Base-by-base conservation (phyloP, 768 basidiomycete genomes). In the Russula compacta region DNA sequence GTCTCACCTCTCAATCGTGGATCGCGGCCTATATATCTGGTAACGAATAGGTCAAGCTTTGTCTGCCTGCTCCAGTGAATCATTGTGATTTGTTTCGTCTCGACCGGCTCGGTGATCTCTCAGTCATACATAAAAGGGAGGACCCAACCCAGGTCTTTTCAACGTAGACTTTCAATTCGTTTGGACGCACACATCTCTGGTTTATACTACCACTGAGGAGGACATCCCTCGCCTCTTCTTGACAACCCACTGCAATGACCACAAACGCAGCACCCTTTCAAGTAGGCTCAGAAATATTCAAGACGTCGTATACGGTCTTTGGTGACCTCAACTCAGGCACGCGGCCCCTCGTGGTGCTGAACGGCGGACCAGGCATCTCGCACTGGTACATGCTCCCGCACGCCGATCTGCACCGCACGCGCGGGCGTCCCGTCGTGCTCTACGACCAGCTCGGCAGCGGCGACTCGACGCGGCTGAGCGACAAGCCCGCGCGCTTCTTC, bases 381-480 rank as follows among this genome's bases (percentile, higher is more conserved):
- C 58, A 58, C 33, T 44, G 2, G 42, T 58, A 50, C 53, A 60
- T 60, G 53, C 47, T 61, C 48, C 54, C 54, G 21, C 60, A 51
- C 48, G 54, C 47, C 21, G 24, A 56, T 1, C 53, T 61, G 9
- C 21, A 48, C 59, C 15, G 15, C 17, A 38, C 33, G 21, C 53
- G 29, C 33, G 24, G 48, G 7, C 39, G 39, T 3, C 40, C 50
- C 33, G 58, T 58, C 49, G 12, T 58, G 15, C 49, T 58, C 39
- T 58, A 58, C 56, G 81, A 82, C 67, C 83, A 84, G 66, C 59
- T 84, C 48, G 83, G 82, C 8, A 75, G 70, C 58, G 81, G 81
- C n/a, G 69, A 70, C 29, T 84, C 82, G 12, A 81, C 81, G 9
- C 81, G 82, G 64, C 72, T 83, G 19, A 77, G 69, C 9, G 78